Conservation (phyloP, 345 rosid genomes). For the Corchorus capsularis region DNA sequence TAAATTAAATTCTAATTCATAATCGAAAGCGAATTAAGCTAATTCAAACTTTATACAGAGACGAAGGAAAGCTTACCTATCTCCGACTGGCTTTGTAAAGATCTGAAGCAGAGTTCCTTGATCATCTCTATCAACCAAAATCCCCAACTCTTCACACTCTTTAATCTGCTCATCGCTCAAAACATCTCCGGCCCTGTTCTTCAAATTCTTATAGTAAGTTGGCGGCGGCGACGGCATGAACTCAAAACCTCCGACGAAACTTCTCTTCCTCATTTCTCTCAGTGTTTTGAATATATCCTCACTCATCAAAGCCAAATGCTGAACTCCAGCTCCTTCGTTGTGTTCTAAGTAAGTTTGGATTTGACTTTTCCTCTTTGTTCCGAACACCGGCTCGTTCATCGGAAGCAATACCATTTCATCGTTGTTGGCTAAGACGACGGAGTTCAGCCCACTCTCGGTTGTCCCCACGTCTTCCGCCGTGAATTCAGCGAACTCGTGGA, state of each 20-base stretch:
- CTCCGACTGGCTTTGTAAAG: conserved; percentile 94
- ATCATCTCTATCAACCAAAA: conserved; percentile 92
- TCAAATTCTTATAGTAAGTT: conserved; percentile 73
- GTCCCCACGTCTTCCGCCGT: conserved; percentile 96
- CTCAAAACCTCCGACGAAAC: conserved; percentile 83
- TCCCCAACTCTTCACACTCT: conserved; percentile 87
- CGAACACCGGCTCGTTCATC: conserved; percentile 87
- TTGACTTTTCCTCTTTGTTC: conserved; percentile 93
- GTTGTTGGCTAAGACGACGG: conserved; percentile 74
- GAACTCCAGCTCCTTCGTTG: conserved; percentile 88
- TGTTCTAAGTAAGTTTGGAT: conserved; percentile 91
- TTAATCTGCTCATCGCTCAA: conserved; percentile 77
- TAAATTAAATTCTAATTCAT: no score
- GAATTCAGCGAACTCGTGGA: conserved; percentile 92
- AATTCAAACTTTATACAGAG: not conserved
- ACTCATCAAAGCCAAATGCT: conserved; percentile 75
- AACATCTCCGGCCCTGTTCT: conserved; percentile 72
- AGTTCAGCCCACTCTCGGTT: conserved; percentile 81
- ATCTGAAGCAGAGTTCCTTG: conserved; percentile 95
- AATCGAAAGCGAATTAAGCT: not conserved
- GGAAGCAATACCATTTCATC: conserved; percentile 80
- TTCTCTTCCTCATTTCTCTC: conserved; percentile 83
- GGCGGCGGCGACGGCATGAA: conserved; percentile 97
- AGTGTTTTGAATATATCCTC: conserved; percentile 77
- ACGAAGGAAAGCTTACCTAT: conserved; percentile 42